Conservation (phyloP, 768 basidiomycete species). For the Psilocybe cyanescens region DNA sequence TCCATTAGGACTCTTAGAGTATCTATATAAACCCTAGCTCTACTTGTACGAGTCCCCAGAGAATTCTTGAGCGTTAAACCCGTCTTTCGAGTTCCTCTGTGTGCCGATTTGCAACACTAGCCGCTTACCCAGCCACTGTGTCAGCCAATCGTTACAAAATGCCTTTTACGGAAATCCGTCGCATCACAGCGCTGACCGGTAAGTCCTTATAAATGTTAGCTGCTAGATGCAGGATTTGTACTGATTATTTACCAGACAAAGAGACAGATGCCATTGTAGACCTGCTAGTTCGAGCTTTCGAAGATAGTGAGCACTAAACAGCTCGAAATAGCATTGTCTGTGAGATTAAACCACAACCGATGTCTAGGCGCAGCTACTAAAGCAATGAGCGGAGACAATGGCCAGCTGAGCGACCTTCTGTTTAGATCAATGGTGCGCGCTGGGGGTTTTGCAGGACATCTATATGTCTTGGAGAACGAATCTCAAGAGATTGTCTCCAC, state of each 20-base stretch:
- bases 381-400: not conserved
- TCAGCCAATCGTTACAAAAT: not conserved
- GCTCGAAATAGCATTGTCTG: too few relatives aligned
- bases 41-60: too few relatives aligned
- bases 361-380: not conserved
- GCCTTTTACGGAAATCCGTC: not conserved
- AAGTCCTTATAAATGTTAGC: not conserved
- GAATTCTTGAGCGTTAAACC: too few relatives aligned
- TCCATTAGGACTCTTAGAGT: too few relatives aligned
- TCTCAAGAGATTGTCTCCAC: constrained; percentile 1
- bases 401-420: not conserved
- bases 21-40: too few relatives aligned
- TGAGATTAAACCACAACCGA: too few relatives aligned
- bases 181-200: not conserved
- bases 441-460: not conserved
- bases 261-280: not conserved
- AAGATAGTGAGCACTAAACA: not conserved
- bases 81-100: too few relatives aligned
- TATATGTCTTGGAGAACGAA: constrained; percentile 3
- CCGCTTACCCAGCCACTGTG: too few relatives aligned
- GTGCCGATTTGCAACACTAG: too few relatives aligned
- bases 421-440: constrained; percentile 5
- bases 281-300: not conserved
- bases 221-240: not conserved
- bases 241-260: not conserved